Conservation (phyloP, 352 stramenopile genomes). For the Globisporangium megalacanthum region DNA sequence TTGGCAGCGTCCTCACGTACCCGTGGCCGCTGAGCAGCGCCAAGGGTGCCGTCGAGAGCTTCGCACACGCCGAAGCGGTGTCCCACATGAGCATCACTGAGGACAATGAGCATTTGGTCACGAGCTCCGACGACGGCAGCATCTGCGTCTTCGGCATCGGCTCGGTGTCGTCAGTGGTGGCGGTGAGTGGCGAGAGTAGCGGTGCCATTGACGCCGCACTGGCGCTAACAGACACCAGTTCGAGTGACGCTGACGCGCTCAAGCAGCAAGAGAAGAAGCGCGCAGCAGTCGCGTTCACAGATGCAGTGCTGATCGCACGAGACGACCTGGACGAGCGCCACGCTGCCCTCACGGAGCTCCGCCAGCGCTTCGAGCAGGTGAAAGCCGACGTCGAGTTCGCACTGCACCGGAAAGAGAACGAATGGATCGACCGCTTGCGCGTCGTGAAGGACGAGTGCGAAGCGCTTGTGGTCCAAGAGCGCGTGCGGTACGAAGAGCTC, state of each 20-base stretch:
- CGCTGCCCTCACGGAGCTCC: slow-evolving; percentile 41
- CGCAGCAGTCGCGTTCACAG: slow-evolving; percentile 15
- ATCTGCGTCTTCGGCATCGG: slow-evolving; percentile 43
- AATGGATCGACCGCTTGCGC: slow-evolving; percentile 81
- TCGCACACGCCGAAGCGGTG: slow-evolving; percentile 56
- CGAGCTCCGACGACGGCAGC: slow-evolving; percentile 59
- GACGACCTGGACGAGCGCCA: slow-evolving; percentile 78
- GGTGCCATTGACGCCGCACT: neutral
- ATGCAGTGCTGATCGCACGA: slow-evolving; percentile 61
- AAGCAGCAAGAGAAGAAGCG: slow-evolving; percentile 27
- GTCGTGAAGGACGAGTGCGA: slow-evolving; percentile 79
- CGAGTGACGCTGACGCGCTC: neutral
- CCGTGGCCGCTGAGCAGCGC: slow-evolving; percentile 40
- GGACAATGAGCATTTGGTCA: slow-evolving; percentile 52
- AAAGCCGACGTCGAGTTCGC: slow-evolving; percentile 82
- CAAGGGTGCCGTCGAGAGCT: slow-evolving; percentile 39
- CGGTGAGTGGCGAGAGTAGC: neutral
- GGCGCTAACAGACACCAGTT: too few relatives aligned
- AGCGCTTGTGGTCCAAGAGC: slow-evolving; percentile 66
- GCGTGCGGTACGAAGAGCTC: slow-evolving; percentile 73
- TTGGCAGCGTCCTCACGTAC: slow-evolving; percentile 59
- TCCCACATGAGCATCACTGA: slow-evolving; percentile 68
- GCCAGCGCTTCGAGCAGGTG: slow-evolving; percentile 71
- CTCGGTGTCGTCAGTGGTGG: slow-evolving; percentile 12
- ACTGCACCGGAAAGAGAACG: slow-evolving; percentile 80